A percentile compares a stretch with the other conserved stretches of the same genome.
Conservation (phyloP, 2,329 filamentous ascomycete genomes). For the Huntiella moniliformis region DNA sequence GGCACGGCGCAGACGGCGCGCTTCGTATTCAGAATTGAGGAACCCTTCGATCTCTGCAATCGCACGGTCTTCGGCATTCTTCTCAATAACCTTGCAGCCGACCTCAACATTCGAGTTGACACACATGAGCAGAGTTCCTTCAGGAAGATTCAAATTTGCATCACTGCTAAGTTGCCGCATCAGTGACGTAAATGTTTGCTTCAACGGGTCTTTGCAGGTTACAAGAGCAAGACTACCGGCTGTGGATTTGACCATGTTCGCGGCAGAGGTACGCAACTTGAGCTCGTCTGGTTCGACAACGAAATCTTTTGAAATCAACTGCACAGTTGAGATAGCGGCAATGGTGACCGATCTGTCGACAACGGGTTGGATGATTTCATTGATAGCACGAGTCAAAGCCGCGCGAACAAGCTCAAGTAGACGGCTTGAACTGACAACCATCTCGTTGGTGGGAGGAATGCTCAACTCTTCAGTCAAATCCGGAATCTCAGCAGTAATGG, state of each 20-base stretch:
- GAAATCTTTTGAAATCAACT: constrained; percentile 93
- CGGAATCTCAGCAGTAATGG: constrained; percentile 63
- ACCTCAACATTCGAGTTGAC: constrained; percentile 94
- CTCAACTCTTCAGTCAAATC: constrained; percentile 64
- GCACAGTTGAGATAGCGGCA: constrained; percentile 85
- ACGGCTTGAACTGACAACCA: constrained; percentile 53
- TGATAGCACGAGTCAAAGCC: constrained; percentile 74
- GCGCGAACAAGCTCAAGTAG: constrained; percentile 61
- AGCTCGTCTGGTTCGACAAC: constrained; percentile 81
- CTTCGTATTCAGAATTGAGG: constrained; percentile 62
- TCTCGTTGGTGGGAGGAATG: constrained; percentile 64
- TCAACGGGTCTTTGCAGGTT: constrained; percentile 92
- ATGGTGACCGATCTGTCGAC: constrained; percentile 97
- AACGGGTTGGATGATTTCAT: constrained; percentile 92
- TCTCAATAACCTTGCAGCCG: constrained; percentile 85
- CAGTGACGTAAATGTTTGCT: constrained; percentile 95
- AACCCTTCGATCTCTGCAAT: constrained; percentile 89
- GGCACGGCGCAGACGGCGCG: constrained; percentile 55
- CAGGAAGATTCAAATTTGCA: constrained; percentile 66
- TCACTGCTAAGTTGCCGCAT: constrained; percentile 53
- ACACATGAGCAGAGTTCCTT: constrained; percentile 94
- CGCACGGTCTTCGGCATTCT: constrained; percentile 84
- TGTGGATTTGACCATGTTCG: constrained; percentile 87
- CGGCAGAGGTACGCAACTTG: constrained; percentile 65
- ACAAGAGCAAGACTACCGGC: constrained; percentile 87